A percentile compares a stretch with the other conserved stretches of the same genome.
phyloP scores from a whole-genome alignment of 164 flowering plant genomes.

The Aristolochia californica region DNA sequence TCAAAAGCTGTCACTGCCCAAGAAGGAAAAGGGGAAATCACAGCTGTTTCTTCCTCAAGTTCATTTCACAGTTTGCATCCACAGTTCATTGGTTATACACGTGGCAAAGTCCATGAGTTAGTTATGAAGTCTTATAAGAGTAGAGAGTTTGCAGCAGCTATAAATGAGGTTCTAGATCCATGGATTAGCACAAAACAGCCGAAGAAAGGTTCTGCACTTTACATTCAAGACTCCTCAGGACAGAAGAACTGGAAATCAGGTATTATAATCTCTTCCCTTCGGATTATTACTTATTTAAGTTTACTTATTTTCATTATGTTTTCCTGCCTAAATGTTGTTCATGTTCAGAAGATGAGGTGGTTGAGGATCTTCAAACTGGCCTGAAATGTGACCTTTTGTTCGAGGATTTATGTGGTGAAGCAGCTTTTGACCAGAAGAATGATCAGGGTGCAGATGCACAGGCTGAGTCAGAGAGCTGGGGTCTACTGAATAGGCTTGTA shows the following conservation, averaged over 20 bases:
- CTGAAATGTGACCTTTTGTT: conserved; percentile 36
- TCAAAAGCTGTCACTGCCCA: conserved; percentile 20
- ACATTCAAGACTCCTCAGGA: conserved; percentile 6
- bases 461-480: conserved; percentile 51
- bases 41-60: conserved; percentile 15
- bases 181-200: conserved; percentile 86
- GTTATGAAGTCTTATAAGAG: conserved; percentile 95
- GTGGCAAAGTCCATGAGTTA: conserved; percentile 88
- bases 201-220: conserved; percentile 26
- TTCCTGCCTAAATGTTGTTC: too few species aligned
- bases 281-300: too few species aligned
- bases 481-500: conserved; percentile 52
- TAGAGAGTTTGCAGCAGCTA: conserved; percentile 85
- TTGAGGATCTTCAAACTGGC: conserved; percentile 21
- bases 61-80: conserved; percentile 67
- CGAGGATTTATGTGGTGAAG: conserved; percentile 62
- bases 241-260: conserved; percentile 36
- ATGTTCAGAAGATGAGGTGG: conserved; percentile 33
- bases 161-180: conserved; percentile 90
- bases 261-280: conserved; percentile 8
- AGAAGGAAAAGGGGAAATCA: conserved; percentile 14
- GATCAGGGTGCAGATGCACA: conserved; percentile 13
- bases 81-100: conserved; percentile 81
- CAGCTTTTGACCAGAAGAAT: conserved; percentile 27
- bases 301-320: too few species aligned